phyloP scores from a whole-genome alignment of 768 basidiomycete genomes.

The Artomyces pyxidatus region DNA sequence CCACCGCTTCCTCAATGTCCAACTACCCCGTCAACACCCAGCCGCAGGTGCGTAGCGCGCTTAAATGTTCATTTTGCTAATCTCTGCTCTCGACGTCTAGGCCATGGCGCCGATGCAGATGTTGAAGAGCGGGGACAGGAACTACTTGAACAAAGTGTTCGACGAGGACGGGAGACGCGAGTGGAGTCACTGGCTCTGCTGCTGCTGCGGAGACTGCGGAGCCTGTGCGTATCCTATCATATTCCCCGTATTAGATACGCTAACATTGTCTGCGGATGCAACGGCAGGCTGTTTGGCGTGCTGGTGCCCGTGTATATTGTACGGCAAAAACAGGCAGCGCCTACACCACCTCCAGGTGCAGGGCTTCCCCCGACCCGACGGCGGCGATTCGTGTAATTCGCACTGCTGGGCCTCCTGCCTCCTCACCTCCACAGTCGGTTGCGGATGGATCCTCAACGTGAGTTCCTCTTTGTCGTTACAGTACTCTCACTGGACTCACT shows the following conservation, averaged over 20 bases:
- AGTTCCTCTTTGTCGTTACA: too few species aligned
- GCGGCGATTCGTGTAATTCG: neutral
- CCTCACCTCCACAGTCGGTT: neutral
- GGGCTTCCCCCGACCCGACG: slow-evolving; percentile 28
- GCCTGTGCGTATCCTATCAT: neutral
- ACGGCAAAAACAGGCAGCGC: slow-evolving; percentile 30
- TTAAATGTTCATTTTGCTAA: neutral
- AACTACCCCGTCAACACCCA: neutral
- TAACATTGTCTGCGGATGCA: neutral
- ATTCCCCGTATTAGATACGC: neutral
- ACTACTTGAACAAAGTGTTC: neutral
- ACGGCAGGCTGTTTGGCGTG: slow-evolving; percentile 19
- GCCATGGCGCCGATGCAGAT: neutral
- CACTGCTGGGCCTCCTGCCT: neutral
- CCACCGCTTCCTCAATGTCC: too few species aligned
- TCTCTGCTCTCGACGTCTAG: neutral
- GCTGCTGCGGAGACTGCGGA: neutral
- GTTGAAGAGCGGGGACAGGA: neutral
- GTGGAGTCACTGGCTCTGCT: neutral
- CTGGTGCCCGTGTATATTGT: slow-evolving; percentile 32
- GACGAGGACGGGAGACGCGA: neutral
- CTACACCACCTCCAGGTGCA: slow-evolving; percentile 24
- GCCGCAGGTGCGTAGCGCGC: neutral
- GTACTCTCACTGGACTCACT: too few species aligned
- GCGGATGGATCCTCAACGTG: neutral